These are phyloP conservation scores for Priceomyces carsonii DNA, from an alignment of 805 yeast genomes.

Conservation along the genomic window DNA sequence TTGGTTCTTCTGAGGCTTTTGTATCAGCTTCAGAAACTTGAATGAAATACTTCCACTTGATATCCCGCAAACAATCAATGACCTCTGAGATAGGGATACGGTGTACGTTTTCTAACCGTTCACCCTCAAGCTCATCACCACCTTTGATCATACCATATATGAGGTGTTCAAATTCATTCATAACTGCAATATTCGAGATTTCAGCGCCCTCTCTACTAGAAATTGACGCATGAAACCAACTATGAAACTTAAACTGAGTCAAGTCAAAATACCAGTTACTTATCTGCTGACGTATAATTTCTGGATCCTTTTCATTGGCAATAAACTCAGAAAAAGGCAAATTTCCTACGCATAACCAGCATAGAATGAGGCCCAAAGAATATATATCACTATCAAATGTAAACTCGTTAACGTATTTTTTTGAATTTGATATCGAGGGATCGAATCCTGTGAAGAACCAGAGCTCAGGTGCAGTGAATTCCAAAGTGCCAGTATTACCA, in stretches of 20 bases:
- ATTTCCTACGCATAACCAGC: constrained; percentile 68
- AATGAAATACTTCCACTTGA: constrained; percentile 17
- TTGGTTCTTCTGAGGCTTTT: too few species aligned
- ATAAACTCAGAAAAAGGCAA: constrained; percentile 53
- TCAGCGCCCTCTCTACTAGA: constrained; percentile 1
- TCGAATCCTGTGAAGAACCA: constrained; percentile 34
- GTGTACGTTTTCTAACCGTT: constrained; percentile 10
- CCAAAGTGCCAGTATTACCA: constrained; percentile 87
- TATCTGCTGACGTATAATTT: constrained; percentile 24
- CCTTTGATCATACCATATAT: constrained; percentile 36
- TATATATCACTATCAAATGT: constrained; percentile 76
- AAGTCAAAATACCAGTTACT: constrained; percentile 29
- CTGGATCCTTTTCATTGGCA: constrained; percentile 27
- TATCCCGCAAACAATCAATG: constrained; percentile 18
- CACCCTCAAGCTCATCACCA: constrained; percentile 8
- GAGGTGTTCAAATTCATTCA: constrained; percentile 18
- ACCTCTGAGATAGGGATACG: constrained; percentile 14
- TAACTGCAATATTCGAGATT: neutral
- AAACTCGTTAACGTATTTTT: constrained; percentile 52
- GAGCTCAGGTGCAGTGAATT: constrained; percentile 85
- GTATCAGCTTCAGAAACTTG: too few species aligned
- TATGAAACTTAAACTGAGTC: constrained; percentile 16
- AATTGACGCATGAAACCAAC: constrained; percentile 23
- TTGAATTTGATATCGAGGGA: constrained; percentile 20
- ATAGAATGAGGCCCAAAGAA: constrained; percentile 80